These are phyloP conservation scores for Ustulina deusta DNA, from an alignment of 2,329 filamentous ascomycete species.

Conservation along the genomic window DNA sequence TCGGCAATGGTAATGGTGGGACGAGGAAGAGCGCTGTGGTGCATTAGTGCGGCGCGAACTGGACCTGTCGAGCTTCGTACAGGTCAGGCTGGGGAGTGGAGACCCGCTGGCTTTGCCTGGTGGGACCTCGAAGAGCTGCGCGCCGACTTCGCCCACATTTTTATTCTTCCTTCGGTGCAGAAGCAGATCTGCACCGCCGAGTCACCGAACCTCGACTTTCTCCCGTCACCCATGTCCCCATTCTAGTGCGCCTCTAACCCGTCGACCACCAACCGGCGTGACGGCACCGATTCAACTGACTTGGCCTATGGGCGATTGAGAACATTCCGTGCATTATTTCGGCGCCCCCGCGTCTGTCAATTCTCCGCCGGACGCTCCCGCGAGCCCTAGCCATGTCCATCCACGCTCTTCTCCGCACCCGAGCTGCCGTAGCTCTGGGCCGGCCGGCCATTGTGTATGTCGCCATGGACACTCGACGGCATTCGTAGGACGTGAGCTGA, in stretches of 20 bases:
- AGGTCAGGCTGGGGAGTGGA: not conserved
- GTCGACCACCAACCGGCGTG: not conserved
- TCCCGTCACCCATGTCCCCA: not conserved
- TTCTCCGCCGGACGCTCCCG: slow-evolving; percentile 29
- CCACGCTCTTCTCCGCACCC: slow-evolving; percentile 49
- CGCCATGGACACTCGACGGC: not conserved
- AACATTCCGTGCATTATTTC: slow-evolving; percentile 2
- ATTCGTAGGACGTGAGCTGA: slow-evolving; percentile 23
- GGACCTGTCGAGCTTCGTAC: not conserved
- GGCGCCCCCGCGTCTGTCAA: slow-evolving; percentile 20
- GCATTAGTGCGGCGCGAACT: slow-evolving; percentile 21
- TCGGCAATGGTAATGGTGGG: slow-evolving; percentile 36
- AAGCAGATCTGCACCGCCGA: slow-evolving; percentile 1
- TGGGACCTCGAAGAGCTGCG: slow-evolving; percentile 24
- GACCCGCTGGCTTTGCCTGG: slow-evolving; percentile 9
- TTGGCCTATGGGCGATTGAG: slow-evolving; percentile 27
- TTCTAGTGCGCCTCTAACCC: not conserved
- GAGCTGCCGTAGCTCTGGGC: slow-evolving; percentile 48
- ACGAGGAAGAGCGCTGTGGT: not conserved
- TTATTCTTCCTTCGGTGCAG: slow-evolving; percentile 14
- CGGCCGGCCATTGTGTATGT: slow-evolving; percentile 47
- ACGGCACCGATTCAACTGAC: slow-evolving; percentile 15
- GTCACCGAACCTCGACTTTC: slow-evolving; percentile 19
- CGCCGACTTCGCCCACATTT: slow-evolving; percentile 43
- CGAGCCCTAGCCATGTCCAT: slow-evolving; percentile 45